Conservation (phyloP, 768 basidiomycete genomes). For the Rhizopogon sp. region DNA sequence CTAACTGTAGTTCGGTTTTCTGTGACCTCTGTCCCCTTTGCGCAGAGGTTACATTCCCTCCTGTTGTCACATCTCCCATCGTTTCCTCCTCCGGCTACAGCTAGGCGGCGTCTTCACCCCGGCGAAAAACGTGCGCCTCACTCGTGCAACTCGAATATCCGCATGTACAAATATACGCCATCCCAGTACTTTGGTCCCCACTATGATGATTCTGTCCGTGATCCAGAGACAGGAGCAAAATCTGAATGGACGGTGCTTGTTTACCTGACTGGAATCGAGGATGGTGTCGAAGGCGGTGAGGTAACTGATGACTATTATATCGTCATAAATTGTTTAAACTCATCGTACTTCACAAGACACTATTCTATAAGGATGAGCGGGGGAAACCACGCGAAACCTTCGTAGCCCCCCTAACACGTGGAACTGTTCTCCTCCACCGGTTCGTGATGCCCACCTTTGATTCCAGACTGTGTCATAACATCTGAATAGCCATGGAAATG, state of each 20-base stretch:
- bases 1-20: slow-evolving; percentile 52
- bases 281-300: slow-evolving; percentile 71
- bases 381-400: slow-evolving; percentile 46
- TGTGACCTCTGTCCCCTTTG: slow-evolving; percentile 53
- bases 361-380: slow-evolving; percentile 60
- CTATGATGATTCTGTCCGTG: slow-evolving; percentile 69
- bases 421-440: slow-evolving; percentile 66
- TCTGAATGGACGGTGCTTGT: slow-evolving; percentile 78
- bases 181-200: slow-evolving; percentile 70
- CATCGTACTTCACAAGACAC: slow-evolving; percentile 40
- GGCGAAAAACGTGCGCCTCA: slow-evolving; percentile 34
- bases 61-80: slow-evolving; percentile 55
- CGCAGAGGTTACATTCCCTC: slow-evolving; percentile 42
- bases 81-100: slow-evolving; percentile 39
- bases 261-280: slow-evolving; percentile 67
- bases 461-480: slow-evolving; percentile 4
- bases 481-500: slow-evolving; percentile 55
- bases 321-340: not conserved
- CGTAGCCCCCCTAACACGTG: slow-evolving; percentile 49
- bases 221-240: slow-evolving; percentile 50
- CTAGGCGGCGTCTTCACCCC: slow-evolving; percentile 15
- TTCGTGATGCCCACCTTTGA: slow-evolving; percentile 18
- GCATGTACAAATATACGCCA: slow-evolving; percentile 64
- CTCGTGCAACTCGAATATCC: slow-evolving; percentile 70
- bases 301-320: slow-evolving; percentile 23